phyloP scores from a whole-genome alignment of 2,329 filamentous ascomycete species.

The Metarhizium sp. region DNA sequence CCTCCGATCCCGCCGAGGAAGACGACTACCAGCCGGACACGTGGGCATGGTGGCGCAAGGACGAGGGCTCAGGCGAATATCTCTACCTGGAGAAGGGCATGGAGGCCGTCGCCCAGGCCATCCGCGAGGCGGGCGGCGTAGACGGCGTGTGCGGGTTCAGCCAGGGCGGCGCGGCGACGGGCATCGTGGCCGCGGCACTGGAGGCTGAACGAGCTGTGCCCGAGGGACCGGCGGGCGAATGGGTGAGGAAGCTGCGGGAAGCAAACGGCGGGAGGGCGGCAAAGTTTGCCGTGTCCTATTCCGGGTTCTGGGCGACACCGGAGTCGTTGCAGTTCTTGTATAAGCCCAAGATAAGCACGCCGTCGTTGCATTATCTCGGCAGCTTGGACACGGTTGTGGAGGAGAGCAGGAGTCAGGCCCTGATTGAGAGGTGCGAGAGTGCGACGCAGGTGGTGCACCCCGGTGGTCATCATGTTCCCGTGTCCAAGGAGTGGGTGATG shows the following conservation, averaged over 20 bases:
- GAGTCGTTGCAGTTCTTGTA: slow-evolving; percentile 54
- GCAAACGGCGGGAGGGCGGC: slow-evolving; percentile 40
- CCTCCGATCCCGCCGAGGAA: slow-evolving; percentile 26
- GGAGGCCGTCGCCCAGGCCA: slow-evolving; percentile 46
- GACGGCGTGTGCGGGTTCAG: slow-evolving; percentile 77
- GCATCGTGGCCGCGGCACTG: slow-evolving; percentile 62
- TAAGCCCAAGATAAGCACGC: slow-evolving; percentile 65
- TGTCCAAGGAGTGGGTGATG: slow-evolving; percentile 71
- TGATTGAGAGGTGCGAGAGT: slow-evolving; percentile 56
- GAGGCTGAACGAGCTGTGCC: slow-evolving; percentile 36
- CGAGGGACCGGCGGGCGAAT: slow-evolving; percentile 22
- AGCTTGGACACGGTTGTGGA: slow-evolving; percentile 82
- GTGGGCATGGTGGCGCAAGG: slow-evolving; percentile 75
- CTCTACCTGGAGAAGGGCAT: slow-evolving; percentile 62
- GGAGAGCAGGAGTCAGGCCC: slow-evolving; percentile 56
- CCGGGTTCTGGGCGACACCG: slow-evolving; percentile 62
- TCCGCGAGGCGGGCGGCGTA: slow-evolving; percentile 56
- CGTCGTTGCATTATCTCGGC: slow-evolving; percentile 73
- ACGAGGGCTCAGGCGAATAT: slow-evolving; percentile 56
- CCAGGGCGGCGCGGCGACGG: slow-evolving; percentile 67
- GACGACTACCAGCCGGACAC: slow-evolving; percentile 51
- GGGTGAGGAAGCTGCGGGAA: slow-evolving; percentile 35
- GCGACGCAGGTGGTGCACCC: slow-evolving; percentile 59
- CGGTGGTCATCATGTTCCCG: slow-evolving; percentile 83
- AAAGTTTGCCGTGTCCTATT: slow-evolving; percentile 68